Conservation (phyloP, 2,329 filamentous ascomycete genomes). For the Fusarium falciforme region DNA sequence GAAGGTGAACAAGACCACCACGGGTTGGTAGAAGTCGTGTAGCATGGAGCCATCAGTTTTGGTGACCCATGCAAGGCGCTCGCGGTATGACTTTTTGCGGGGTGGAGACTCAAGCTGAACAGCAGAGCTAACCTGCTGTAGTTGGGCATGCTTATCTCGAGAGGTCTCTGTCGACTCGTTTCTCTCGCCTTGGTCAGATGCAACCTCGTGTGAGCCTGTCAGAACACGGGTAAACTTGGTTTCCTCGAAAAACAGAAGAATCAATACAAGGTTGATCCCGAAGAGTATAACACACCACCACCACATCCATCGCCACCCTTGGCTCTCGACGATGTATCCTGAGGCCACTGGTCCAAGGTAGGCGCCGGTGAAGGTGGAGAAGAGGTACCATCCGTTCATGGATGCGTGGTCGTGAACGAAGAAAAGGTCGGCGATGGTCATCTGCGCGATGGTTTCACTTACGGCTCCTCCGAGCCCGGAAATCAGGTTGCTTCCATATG, state of each 20-base stretch:
- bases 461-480: slow-evolving; percentile 50
- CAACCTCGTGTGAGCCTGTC: background rate
- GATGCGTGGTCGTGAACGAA: slow-evolving; percentile 45
- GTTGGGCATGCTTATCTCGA: background rate
- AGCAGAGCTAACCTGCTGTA: background rate
- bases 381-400: slow-evolving; percentile 36
- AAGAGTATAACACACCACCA: slow-evolving; percentile 42
- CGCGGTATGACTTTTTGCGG: background rate
- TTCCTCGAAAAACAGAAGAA: slow-evolving; percentile 50
- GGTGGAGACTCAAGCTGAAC: background rate
- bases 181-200: background rate
- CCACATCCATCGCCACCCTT: slow-evolving; percentile 54
- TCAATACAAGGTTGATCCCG: slow-evolving; percentile 14
- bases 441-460: slow-evolving; percentile 51
- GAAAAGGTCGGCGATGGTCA: slow-evolving; percentile 48
- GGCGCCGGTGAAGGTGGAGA: background rate
- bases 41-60: background rate
- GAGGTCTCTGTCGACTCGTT: background rate
- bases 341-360: slow-evolving; percentile 22
- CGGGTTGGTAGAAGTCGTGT: background rate
- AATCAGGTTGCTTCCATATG: slow-evolving; percentile 37
- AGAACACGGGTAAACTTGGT: slow-evolving; percentile 1
- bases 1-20: background rate
- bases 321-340: slow-evolving; percentile 4
- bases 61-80: background rate